phyloP scores from a whole-genome alignment of 495 filamentous ascomycete species.

The Trichoderma erinaceum region DNA sequence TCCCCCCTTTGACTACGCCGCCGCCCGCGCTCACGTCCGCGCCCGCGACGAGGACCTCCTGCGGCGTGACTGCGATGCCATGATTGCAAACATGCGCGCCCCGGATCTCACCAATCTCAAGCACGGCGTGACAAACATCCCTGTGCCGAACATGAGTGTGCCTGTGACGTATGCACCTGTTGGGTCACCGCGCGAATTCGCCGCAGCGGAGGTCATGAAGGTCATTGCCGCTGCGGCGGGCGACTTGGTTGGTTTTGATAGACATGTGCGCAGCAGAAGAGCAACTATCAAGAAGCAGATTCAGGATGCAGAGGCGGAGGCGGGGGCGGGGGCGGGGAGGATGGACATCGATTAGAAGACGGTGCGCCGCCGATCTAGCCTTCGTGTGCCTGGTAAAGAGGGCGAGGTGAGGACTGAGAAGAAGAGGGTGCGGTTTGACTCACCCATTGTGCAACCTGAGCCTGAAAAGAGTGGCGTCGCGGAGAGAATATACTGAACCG shows the following conservation, averaged over 20 bases:
- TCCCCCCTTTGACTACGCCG: neutral
- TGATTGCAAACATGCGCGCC: neutral
- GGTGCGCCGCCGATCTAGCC: neutral
- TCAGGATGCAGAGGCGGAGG: neutral
- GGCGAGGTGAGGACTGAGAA: neutral
- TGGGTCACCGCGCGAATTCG: neutral
- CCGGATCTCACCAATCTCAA: neutral
- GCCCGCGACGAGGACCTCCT: neutral
- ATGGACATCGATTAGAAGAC: conserved; percentile 12
- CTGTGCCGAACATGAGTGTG: neutral
- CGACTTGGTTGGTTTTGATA: neutral
- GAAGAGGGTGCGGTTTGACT: neutral
- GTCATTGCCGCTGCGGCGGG: neutral
- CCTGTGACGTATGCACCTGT: neutral
- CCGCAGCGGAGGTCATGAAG: neutral
- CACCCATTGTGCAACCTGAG: neutral
- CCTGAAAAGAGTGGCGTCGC: neutral
- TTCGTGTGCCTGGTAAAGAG: neutral
- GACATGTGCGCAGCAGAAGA: neutral
- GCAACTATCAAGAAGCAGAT: neutral
- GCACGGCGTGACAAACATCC: neutral
- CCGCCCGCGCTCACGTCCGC: neutral
- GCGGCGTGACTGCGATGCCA: neutral
- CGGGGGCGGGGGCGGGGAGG: neutral
- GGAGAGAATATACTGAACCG: neutral